Evolutionary conservation across 352 stramenopile species (phyloP), one percentile per base, ranked within the genome.

Genomic region (Plasmopara muralis): DNA sequence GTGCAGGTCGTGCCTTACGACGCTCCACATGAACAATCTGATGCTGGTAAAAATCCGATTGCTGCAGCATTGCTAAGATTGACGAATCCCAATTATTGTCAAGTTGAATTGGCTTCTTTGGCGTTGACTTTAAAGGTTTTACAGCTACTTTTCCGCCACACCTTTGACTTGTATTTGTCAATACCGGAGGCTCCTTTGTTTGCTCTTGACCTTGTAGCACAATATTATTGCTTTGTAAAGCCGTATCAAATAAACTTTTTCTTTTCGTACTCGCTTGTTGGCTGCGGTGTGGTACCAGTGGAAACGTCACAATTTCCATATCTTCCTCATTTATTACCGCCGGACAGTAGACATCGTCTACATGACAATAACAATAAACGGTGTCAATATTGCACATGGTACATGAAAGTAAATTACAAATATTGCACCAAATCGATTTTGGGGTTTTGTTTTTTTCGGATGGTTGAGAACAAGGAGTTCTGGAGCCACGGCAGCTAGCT

Each of bases 11-110:
- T 8, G 76, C 51, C 0, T 55, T 50, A 0, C 83, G 64, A 16
- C 59, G 70, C 50, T 97, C 77, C 9, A 94, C 66, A 44, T 96
- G 77, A 7, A 88, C 68, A 66, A 95, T 78, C 48, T 96, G 88
- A 18, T 81, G 60, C 29, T 67, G 41, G 50, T 93, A 94, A 16
- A 85, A 57, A 33, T 85, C 61, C 39, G 84, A 50, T 20, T 61
- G 47, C 16, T 66, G 64, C 46, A 92, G 50, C 58, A 85, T 70
- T 5, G 66, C 59, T 15, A 89, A 29, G 44, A 76, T 65, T 0
- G 60, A 75, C 12, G 65, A 76, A 3, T 53, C 46, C 60, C 60
- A 70, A 5, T 62, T 42, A 47, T 51, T 62, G 18, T 43, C 20
- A 33, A 20, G 3, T 20, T 28, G 43, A 25, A 33, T 6, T 28